Percentiles rank a stretch among this genome's conserved stretches.
phyloP scores from a whole-genome alignment of 2,329 filamentous ascomycete species.

The Botryotinia convoluta region DNA sequence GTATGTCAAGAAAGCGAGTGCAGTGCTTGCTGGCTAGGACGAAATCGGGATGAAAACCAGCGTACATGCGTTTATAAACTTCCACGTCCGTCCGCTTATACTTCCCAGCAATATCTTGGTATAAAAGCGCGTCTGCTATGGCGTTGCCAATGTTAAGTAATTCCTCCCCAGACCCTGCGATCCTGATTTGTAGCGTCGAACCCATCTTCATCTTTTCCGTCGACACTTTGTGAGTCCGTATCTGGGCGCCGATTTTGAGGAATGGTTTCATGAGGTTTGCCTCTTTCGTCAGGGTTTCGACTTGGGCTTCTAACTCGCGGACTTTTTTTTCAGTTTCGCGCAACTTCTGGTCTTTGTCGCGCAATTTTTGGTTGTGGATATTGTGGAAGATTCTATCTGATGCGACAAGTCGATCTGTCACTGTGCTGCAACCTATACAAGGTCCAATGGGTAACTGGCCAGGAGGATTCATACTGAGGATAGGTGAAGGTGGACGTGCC shows the following conservation, averaged over 20 bases:
- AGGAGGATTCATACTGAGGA: neutral
- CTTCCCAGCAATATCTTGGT: constrained; percentile 8
- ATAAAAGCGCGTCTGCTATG: constrained; percentile 7
- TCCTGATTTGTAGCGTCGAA: neutral
- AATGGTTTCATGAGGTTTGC: constrained; percentile 7
- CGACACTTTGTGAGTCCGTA: constrained; percentile 3
- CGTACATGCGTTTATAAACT: constrained; percentile 13
- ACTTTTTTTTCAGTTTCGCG: neutral
- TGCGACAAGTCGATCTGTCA: neutral
- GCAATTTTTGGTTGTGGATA: constrained; percentile 8
- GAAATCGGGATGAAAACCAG: constrained; percentile 13
- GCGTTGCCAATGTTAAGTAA: constrained; percentile 3
- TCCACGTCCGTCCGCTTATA: constrained; percentile 15
- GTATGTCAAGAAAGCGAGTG: constrained; percentile 9
- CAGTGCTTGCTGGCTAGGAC: neutral
- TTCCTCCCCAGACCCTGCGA: constrained; percentile 6
- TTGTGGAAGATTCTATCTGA: constrained; percentile 6
- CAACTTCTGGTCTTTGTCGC: constrained; percentile 5
- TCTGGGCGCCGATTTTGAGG: neutral
- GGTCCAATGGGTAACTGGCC: neutral
- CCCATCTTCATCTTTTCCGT: constrained; percentile 13
- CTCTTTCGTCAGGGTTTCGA: neutral
- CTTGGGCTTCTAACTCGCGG: constrained; percentile 2
- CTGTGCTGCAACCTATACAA: constrained; percentile 2
- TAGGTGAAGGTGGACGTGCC: too few relatives aligned